Conservation (phyloP, 1,139 yeast genomes). For the Diutina rugosa region DNA sequence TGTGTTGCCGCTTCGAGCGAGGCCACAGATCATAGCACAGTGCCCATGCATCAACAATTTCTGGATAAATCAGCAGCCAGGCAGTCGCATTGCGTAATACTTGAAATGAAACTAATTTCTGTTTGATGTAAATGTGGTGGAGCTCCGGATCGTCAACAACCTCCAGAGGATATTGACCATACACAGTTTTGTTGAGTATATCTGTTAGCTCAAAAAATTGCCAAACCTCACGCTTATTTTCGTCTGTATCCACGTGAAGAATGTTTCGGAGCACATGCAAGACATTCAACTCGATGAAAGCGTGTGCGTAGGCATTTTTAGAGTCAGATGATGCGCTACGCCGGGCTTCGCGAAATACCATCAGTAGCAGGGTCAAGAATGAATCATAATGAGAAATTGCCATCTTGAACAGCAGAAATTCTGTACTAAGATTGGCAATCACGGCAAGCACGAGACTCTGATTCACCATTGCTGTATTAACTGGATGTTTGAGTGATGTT, state of each 20-base stretch:
- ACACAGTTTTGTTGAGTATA: not conserved
- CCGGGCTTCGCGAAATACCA: not conserved
- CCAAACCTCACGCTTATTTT: conserved; percentile 1
- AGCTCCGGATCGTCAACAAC: not conserved
- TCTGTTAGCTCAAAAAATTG: not conserved
- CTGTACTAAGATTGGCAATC: not conserved
- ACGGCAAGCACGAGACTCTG: not conserved
- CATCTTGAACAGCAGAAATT: conserved; percentile 1
- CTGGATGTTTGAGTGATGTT: not conserved
- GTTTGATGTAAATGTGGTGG: not conserved
- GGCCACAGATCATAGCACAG: not conserved
- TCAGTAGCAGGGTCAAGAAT: not conserved
- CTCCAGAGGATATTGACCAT: not conserved
- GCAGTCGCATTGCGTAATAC: not conserved
- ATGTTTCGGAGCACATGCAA: not conserved
- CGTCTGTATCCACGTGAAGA: not conserved
- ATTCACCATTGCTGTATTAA: not conserved
- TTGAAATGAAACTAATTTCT: not conserved
- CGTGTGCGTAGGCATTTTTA: not conserved
- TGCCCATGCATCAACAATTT: not conserved
- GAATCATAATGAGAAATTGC: not conserved
- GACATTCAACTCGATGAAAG: not conserved
- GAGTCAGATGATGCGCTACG: not conserved
- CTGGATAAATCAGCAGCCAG: conserved; percentile 1
- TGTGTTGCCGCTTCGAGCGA: not conserved